phyloP scores from a whole-genome alignment of 192 early-diverging fungal genomes.

The Geranomyces michiganensis region DNA sequence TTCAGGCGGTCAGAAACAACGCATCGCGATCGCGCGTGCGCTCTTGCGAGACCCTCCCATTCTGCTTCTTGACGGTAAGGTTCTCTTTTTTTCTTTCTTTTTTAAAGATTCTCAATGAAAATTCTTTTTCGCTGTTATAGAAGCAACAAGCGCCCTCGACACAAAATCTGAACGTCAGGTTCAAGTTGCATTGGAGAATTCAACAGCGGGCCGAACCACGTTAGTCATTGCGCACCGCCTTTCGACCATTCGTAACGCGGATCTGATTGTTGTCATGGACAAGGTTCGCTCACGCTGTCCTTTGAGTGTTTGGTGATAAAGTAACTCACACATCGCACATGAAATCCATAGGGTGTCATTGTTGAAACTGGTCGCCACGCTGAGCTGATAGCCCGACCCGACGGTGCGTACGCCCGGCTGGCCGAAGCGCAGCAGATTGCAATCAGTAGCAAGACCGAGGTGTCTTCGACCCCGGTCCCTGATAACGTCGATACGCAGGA shows the following conservation, averaged over 20 bases:
- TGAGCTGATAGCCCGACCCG: slow-evolving; percentile 49
- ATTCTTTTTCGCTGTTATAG: slow-evolving; percentile 57
- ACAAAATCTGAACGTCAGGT: slow-evolving; percentile 78
- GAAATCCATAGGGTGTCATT: slow-evolving; percentile 12
- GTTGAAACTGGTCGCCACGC: slow-evolving; percentile 63
- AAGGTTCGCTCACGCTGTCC: slow-evolving; percentile 25
- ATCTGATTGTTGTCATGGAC: slow-evolving; percentile 59
- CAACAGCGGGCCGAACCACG: slow-evolving; percentile 43
- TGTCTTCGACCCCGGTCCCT: slow-evolving; percentile 10
- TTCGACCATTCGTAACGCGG: slow-evolving; percentile 69
- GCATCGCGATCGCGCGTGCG: slow-evolving; percentile 60
- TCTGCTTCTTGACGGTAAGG: neutral
- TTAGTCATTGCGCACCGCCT: slow-evolving; percentile 62
- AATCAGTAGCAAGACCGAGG: slow-evolving; percentile 22
- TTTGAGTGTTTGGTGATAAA: no score
- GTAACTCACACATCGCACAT: no score
- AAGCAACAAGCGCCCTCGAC: slow-evolving; percentile 85
- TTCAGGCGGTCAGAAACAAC: slow-evolving; percentile 49
- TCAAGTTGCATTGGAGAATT: slow-evolving; percentile 53
- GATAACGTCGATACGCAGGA: neutral
- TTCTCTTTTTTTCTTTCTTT: neutral
- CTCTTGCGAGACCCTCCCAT: slow-evolving; percentile 75
- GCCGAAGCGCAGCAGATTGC: slow-evolving; percentile 55
- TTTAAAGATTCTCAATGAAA: slow-evolving; percentile 46
- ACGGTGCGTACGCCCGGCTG: slow-evolving; percentile 48